Base-by-base conservation (phyloP, 2,329 filamentous ascomycete species). In the Fusarium pilosicola region DNA sequence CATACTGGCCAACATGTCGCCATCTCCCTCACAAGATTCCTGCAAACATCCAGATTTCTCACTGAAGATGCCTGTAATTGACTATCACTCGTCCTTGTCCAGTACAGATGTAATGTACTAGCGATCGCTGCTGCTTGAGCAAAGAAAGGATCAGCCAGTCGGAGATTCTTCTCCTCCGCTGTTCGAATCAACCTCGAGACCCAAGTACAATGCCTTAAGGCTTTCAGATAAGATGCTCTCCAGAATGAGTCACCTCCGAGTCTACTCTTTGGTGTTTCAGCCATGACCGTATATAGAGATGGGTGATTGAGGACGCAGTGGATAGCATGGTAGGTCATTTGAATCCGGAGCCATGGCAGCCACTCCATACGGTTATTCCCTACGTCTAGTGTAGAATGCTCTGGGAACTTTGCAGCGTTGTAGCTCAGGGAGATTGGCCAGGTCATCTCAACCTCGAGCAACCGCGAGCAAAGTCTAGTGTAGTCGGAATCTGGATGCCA, bases 401-500 rank as follows among this genome's bases (percentile, higher is more conserved):
- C 41, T 2, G 52, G 26, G 11, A 73, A 54, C 0, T 52, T 70
- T 1, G 60, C 24, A 6, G 24, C 44, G 1, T 74, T 73, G 3
- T 74, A 74, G 5, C 72, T 74, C 10, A 74, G 6, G 0, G 51
- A 51, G 0, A 34, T n/a, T 0, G 72, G 72, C 11, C 32, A 46
- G 0, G 18, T 13, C 14, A 65, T 60, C 2, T 74, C 72, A 5
- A 70, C 13, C 4, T 74, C 68, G 0, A 74, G 11, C 1, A 72
- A 2, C 1, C 52, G 46, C 0, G 68, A 72, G 17, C 54, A 73
- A 4, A 74, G 44, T 0, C 15, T 44, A 3, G 61, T 51, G 12
- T 74, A 74, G 22, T 74, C 72, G 1, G 72, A 74, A 28, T 49
- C 68, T 0, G 72, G 65, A 2, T 64, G 65, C 68, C 72, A 74